Percentiles rank a stretch among this genome's conserved stretches.
Evolutionary conservation across 1,284 basidiomycete species (phyloP).

Genomic region (Trametes versicolor): DNA sequence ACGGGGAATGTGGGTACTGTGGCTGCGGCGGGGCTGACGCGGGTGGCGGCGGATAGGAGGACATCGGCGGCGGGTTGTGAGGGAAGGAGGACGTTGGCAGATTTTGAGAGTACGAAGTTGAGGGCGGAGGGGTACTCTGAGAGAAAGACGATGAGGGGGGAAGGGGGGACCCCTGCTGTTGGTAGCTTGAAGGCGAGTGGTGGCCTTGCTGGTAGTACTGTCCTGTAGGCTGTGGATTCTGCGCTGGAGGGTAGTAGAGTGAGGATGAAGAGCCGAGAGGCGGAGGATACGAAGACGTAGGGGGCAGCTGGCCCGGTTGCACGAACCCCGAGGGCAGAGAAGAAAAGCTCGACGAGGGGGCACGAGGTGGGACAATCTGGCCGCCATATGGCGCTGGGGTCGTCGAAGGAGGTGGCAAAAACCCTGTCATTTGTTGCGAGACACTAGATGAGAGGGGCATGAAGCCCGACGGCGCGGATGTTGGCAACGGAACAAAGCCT

Average conservation of each 20-base stretch:
- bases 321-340: constrained; percentile 40
- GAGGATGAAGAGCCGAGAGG: constrained; percentile 29
- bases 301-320: constrained; percentile 21
- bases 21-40: constrained; percentile 27
- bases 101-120: constrained; percentile 25
- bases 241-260: constrained; percentile 39
- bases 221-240: constrained; percentile 36
- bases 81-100: constrained; percentile 29
- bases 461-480: constrained; percentile 46
- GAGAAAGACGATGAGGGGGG: constrained; percentile 30
- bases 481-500: constrained; percentile 62
- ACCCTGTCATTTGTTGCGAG: constrained; percentile 57
- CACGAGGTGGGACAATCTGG: constrained; percentile 43
- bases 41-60: constrained; percentile 43
- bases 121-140: constrained; percentile 24
- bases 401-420: constrained; percentile 49
- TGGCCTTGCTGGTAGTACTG: constrained; percentile 23
- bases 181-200: constrained; percentile 12
- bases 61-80: constrained; percentile 42
- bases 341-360: constrained; percentile 45
- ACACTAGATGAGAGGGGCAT: constrained; percentile 46
- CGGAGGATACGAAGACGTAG: constrained; percentile 33
- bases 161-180: constrained; percentile 11
- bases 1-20: constrained; percentile 21
- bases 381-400: constrained; percentile 44